Evolutionary conservation across 495 filamentous ascomycete species (phyloP).

Genomic region (Pyrenula massariospora): DNA sequence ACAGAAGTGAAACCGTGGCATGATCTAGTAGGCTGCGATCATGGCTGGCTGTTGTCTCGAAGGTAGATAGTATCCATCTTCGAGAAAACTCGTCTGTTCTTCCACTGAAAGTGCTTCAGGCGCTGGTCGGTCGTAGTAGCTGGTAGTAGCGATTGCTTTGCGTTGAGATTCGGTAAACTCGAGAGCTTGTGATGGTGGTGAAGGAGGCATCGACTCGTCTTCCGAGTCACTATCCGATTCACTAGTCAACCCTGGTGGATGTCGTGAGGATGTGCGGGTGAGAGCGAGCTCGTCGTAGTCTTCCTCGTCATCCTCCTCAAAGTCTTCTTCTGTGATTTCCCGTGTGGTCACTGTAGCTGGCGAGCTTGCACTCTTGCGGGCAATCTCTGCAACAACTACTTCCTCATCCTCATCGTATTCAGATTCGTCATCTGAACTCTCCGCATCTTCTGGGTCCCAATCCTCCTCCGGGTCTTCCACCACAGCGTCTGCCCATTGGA

Average conservation of each 20-base stretch:
- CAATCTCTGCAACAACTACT: conserved; percentile 39
- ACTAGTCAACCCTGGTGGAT: conserved; percentile 69
- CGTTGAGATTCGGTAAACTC: conserved; percentile 61
- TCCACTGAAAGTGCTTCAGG: background rate
- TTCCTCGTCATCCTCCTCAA: conserved; percentile 54
- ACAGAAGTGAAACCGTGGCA: background rate
- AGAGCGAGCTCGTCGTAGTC: conserved; percentile 56
- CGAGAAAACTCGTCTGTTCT: background rate
- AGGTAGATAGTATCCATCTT: background rate
- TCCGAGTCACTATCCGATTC: conserved; percentile 58
- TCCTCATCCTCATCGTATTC: conserved; percentile 58
- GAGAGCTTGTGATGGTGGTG: conserved; percentile 56
- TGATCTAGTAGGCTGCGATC: background rate
- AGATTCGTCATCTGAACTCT: conserved; percentile 43
- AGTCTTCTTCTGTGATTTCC: conserved; percentile 53
- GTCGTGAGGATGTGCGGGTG: conserved; percentile 60
- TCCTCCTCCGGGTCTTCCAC: conserved; percentile 65
- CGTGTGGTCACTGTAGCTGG: conserved; percentile 22
- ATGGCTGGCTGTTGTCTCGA: background rate
- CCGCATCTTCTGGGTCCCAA: conserved; percentile 51
- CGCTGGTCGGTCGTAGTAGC: background rate
- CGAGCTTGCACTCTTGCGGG: conserved; percentile 16
- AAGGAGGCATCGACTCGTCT: conserved; percentile 71
- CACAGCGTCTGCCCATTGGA: conserved; percentile 80
- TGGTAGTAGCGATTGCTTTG: conserved; percentile 37